Evolutionary conservation across 371 early-diverging fungal genomes (phyloP).

Genomic region (Haplosporangium sp.): DNA sequence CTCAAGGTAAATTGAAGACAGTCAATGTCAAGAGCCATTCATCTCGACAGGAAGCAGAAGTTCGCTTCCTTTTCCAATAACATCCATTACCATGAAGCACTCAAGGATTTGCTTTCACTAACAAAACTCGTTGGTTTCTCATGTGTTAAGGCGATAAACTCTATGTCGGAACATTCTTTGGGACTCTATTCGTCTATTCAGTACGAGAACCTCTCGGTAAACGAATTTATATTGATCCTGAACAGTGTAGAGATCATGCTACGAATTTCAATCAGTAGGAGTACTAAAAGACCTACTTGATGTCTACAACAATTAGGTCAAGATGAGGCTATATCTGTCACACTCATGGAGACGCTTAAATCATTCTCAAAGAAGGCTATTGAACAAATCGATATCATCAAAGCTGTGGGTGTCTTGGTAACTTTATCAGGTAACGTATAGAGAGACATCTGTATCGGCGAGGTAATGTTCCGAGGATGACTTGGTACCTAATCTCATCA

Average conservation of each 20-base stretch:
- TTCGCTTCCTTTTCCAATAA: too few relatives aligned
- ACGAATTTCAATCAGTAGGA: background rate
- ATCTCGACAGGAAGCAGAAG: too few relatives aligned
- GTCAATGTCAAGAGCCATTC: background rate
- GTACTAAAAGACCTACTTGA: background rate
- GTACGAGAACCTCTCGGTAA: conserved; percentile 74
- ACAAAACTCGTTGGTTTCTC: background rate
- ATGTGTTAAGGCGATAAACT: conserved; percentile 71
- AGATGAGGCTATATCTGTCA: conserved; percentile 59
- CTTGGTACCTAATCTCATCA: background rate
- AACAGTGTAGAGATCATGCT: background rate
- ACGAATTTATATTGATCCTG: background rate
- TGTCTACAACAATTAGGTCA: conserved; percentile 11
- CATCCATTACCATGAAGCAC: too few relatives aligned
- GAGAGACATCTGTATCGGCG: too few relatives aligned
- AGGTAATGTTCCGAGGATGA: too few relatives aligned
- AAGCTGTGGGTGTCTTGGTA: conserved; percentile 81
- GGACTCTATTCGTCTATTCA: conserved; percentile 78
- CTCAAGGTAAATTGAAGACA: conserved; percentile 61
- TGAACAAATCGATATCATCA: conserved; percentile 83
- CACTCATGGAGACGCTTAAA: conserved; percentile 75
- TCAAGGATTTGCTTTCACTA: background rate
- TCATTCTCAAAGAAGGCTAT: conserved; percentile 78
- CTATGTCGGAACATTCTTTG: conserved; percentile 77
- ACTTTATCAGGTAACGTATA: conserved; percentile 71